A percentile compares a stretch with the other conserved stretches of the same genome.
Conservation (phyloP, 1,139 yeast genomes). For the Candida frijolesensis region DNA sequence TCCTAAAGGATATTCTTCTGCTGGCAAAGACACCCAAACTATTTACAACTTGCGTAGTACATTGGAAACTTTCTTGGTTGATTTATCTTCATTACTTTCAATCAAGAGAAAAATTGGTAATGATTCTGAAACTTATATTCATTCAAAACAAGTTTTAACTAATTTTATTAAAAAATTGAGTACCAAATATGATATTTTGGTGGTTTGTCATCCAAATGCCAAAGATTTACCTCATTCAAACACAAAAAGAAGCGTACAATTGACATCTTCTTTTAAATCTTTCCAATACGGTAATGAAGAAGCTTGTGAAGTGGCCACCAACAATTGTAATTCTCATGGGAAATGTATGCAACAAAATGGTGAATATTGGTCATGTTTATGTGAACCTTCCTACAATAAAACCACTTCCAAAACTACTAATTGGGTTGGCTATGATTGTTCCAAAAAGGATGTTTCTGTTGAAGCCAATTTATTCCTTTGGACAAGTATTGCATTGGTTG, state of each 20-base stretch:
- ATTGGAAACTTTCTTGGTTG: constrained; percentile 31
- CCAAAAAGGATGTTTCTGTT: constrained; percentile 64
- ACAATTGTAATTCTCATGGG: constrained; percentile 67
- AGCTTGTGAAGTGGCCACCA: constrained; percentile 55
- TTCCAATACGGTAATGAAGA: constrained; percentile 43
- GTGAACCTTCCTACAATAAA: constrained; percentile 53
- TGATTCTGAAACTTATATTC: constrained; percentile 40
- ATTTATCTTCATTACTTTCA: constrained; percentile 43
- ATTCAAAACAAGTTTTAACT: constrained; percentile 36
- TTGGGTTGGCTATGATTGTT: constrained; percentile 71
- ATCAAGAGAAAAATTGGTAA: constrained; percentile 46
- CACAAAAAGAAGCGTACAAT: constrained; percentile 26
- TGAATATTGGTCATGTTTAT: constrained; percentile 53
- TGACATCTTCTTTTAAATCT: constrained; percentile 18
- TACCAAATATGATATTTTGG: constrained; percentile 33
- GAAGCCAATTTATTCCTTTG: constrained; percentile 70
- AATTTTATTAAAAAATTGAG: constrained; percentile 30
- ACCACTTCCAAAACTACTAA: constrained; percentile 52
- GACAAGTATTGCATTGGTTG: constrained; percentile 54
- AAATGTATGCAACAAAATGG: constrained; percentile 27
- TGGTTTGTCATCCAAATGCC: constrained; percentile 30
- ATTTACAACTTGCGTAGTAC: too few relatives aligned
- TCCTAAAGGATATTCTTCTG: constrained; percentile 1
- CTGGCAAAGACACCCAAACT: too few relatives aligned
- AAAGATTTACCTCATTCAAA: constrained; percentile 12